Base-by-base conservation (phyloP, 2,329 filamentous ascomycete species). In the Cladobotryum mycophilum region DNA sequence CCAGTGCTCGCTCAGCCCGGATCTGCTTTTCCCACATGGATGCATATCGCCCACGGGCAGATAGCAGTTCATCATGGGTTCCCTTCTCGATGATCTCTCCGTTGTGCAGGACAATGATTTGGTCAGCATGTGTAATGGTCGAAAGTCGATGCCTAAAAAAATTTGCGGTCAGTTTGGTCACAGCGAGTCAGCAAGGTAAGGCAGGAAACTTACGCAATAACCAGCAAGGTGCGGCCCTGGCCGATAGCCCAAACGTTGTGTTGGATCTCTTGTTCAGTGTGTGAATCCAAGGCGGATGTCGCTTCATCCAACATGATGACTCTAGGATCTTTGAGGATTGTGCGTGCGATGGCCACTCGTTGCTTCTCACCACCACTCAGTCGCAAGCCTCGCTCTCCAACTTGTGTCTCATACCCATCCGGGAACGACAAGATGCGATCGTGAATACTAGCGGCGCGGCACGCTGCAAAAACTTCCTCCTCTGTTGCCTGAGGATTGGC, bases 241-340 rank as follows among this genome's bases (percentile, higher is more conserved):
- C 89, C 88, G 43, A 97, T 81, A 13, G 81, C 89, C 52, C 84
- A 84, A 33, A 99, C 80, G 35, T 91, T 90, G 53, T 86, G 81
- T 68, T 96, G 91, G 53, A 96, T 96, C 64, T 95, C 87, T 66
- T 95, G 88, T 67, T 96, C 91, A 0, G 91, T 96, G 58, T 93
- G 88, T 0, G 89, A 90, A 65, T 96, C 91, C 30, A 96, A 75
- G 9, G 91, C 90, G 34, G 91, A 92, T 1, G 90, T 96, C 12
- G 91, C 91, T 69, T 96, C 91, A 65, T 96, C 91, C 37, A 96
- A 76, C 70, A 96, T 86, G 63, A 96, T 95, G 62, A 96, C 91
- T 47, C 86, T 84, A 1, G 91, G 90, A 58, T 95, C 83, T 70
- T 96, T 96, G 58, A 96, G 77, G 56, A 96, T 93, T 0, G 91